Evolutionary conservation across 352 stramenopile genomes (phyloP).

Genomic region (Phytopythium chamaehyphon): DNA sequence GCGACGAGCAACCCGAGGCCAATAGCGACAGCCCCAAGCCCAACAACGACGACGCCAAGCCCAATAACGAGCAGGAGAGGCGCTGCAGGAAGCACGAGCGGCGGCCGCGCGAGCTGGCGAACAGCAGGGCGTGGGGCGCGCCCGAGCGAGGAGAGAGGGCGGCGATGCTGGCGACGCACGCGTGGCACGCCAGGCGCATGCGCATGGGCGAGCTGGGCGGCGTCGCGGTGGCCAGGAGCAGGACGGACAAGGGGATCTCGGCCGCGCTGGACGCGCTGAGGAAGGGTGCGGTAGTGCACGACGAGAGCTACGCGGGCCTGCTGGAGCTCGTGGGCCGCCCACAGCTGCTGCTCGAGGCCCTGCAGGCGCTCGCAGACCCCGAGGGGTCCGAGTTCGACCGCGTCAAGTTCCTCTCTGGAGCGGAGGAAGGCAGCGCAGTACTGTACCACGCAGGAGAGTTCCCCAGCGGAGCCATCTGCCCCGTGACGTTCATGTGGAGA

Average conservation of each 20-base stretch:
- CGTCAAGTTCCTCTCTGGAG: slow-evolving; percentile 41
- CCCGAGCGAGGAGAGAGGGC: neutral
- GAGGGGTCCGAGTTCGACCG: slow-evolving; percentile 61
- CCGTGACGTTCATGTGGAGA: slow-evolving; percentile 75
- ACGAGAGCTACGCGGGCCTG: slow-evolving; percentile 59
- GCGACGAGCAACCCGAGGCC: no score
- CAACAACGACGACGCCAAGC: slow-evolving; percentile 3
- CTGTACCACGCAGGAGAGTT: slow-evolving; percentile 57
- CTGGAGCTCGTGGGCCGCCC: slow-evolving; percentile 62
- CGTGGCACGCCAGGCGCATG: slow-evolving; percentile 82
- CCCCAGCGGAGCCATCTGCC: slow-evolving; percentile 54
- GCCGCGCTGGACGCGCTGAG: slow-evolving; percentile 54
- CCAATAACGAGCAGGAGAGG: slow-evolving; percentile 4
- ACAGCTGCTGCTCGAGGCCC: slow-evolving; percentile 49
- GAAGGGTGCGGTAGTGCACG: slow-evolving; percentile 47
- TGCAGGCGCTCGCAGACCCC: slow-evolving; percentile 66
- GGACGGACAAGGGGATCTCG: slow-evolving; percentile 62
- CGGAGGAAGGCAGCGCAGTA: slow-evolving; percentile 43
- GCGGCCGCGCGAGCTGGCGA: slow-evolving; percentile 42
- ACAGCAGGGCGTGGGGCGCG: slow-evolving; percentile 30
- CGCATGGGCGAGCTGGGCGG: slow-evolving; percentile 49
- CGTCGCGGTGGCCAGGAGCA: slow-evolving; percentile 34
- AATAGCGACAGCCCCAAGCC: slow-evolving; percentile 3
- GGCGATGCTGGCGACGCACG: slow-evolving; percentile 59
- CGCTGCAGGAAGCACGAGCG: slow-evolving; percentile 64